phyloP scores from a whole-genome alignment of 2,329 filamentous ascomycete genomes.

The Apiospora kogelbergensis region DNA sequence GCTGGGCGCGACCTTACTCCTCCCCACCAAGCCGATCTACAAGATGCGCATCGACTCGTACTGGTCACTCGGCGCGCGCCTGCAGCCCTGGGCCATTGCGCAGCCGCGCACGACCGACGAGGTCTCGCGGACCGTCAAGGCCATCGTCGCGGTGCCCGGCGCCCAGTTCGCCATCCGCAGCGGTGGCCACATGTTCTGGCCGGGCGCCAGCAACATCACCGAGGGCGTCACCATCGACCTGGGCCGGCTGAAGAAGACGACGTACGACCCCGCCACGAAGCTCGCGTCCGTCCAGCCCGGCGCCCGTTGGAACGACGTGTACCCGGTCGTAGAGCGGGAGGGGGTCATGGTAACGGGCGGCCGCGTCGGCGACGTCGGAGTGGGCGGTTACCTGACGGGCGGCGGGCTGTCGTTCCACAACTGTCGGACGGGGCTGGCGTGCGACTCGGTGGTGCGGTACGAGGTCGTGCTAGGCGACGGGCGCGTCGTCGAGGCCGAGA shows the following conservation, averaged over 20 bases:
- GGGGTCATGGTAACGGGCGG: constrained; percentile 19
- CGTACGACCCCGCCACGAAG: constrained; percentile 25
- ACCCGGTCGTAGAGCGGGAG: constrained; percentile 17
- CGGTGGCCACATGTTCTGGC: constrained; percentile 27
- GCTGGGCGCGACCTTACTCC: neutral
- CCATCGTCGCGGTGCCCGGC: neutral
- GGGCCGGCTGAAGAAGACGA: constrained; percentile 29
- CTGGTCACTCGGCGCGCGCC: neutral
- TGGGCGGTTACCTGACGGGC: constrained; percentile 26
- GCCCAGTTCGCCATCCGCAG: constrained; percentile 11
- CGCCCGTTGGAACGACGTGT: constrained; percentile 24
- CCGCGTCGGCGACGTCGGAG: constrained; percentile 24
- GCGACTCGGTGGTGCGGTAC: constrained; percentile 42
- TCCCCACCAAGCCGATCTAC: neutral
- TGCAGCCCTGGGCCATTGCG: constrained; percentile 11
- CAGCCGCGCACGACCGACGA: constrained; percentile 6
- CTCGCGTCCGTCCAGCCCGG: constrained; percentile 31
- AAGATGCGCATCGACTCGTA: constrained; percentile 2
- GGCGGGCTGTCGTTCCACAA: constrained; percentile 25
- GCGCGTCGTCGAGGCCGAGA: constrained; percentile 33
- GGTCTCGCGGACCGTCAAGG: neutral
- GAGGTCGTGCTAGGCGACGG: constrained; percentile 44
- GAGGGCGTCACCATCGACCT: constrained; percentile 18
- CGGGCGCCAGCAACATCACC: constrained; percentile 22
- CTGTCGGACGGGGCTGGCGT: constrained; percentile 40